Base-by-base conservation (phyloP, 2,329 filamentous ascomycete species). In the Aspergillus calidoustus region DNA sequence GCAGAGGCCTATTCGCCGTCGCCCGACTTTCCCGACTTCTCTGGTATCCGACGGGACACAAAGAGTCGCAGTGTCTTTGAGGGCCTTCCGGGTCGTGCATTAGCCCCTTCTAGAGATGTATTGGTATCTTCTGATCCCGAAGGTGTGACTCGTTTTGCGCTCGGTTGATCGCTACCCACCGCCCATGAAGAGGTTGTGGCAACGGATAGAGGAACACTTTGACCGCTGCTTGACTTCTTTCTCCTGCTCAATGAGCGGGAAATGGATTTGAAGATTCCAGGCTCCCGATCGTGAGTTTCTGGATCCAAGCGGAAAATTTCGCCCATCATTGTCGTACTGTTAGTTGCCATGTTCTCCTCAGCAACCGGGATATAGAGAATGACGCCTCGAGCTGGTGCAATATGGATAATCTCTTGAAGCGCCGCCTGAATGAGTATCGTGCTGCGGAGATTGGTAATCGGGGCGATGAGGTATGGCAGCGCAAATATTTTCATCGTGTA, bases 371-470 rank as follows among this genome's bases (percentile, higher is more conserved):
- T 77, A 69, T 94, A 97, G 38, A 88, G 87, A 59, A 97, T 78
- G 38, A 93, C 83, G 1, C 93, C 92, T 44, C 91, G 85, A 1
- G 86, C 81, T 0, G 88, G 76, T 0, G 82, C 70, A 3, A 96
- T 91, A 2, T 86, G 85, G 0, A 96, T 81, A 0, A 87, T 82
- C 25, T 92, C 89, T 15, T 87, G 83, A 75, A 97, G 84, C 73
- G 91, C 89, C n/a, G 82, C 83, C 72, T 95, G 91, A 3, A 96
- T 85, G 19, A 96, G 78, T n/a, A 84, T 83, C 1, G 91, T 87
- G 74, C 94, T 95, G 64, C 92, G 87, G 74, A 91, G 90, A 79
- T 97, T 97, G 56, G 87, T 91, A 3, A 87, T 85, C 0, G 91
- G 86, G 63, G 89, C 88, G 60, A 95, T 80, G 66, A 91, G 84